Evolutionary conservation across 768 basidiomycete species (phyloP).

Genomic region (Russula abietina): DNA sequence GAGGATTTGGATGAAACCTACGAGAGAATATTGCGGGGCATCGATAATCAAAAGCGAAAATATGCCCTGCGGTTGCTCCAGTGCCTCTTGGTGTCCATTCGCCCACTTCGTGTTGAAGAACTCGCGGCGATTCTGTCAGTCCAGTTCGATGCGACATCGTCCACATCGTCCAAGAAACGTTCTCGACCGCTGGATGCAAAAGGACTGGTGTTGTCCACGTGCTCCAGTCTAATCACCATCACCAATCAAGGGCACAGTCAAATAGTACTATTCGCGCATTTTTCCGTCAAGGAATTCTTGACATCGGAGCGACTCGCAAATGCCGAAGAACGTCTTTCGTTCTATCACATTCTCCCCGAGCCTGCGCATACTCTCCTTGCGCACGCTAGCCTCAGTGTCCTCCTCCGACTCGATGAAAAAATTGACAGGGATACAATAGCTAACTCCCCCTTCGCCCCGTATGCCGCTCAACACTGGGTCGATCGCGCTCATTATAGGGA

Average conservation of each 20-base stretch:
- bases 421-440: too few relatives aligned
- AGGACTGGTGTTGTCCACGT: not conserved
- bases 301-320: too few relatives aligned
- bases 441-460: too few relatives aligned
- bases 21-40: not conserved
- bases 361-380: too few relatives aligned
- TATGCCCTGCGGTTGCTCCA: constrained; percentile 9
- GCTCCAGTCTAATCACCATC: not conserved
- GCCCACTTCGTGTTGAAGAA: not conserved
- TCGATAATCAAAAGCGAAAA: not conserved
- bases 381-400: too few relatives aligned
- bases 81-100: constrained; percentile 1
- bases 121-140: not conserved
- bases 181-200: not conserved
- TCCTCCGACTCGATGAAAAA: not conserved
- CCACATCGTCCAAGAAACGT: not conserved
- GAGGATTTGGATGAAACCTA: constrained; percentile 10
- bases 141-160: not conserved
- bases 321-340: too few relatives aligned
- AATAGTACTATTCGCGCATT: not conserved
- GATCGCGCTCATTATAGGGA: not conserved
- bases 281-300: not conserved
- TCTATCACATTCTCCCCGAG: too few relatives aligned
- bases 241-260: not conserved
- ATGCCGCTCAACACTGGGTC: not conserved